Conservation (phyloP, 441 rosid genomes). For the Croton laevigatus region DNA sequence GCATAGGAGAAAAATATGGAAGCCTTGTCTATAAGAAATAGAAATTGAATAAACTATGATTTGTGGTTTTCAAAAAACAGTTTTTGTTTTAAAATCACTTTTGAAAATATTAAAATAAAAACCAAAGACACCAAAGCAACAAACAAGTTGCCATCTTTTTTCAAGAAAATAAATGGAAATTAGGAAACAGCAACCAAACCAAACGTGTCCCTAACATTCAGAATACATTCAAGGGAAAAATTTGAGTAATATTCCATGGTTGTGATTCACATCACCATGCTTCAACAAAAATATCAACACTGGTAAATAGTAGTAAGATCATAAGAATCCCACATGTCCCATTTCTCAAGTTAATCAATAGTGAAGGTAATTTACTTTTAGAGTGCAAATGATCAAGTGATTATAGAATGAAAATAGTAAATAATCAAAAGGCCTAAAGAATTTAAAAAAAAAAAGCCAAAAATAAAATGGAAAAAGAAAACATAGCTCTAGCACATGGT, state of each 20-base stretch:
- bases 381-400: background rate
- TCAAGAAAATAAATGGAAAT: too few species aligned
- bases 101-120: too few species aligned
- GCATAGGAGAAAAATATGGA: too few species aligned
- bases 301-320: too few species aligned
- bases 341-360: background rate
- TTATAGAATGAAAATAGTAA: background rate
- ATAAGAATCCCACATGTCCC: background rate
- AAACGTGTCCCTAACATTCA: too few species aligned
- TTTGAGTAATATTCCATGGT: background rate
- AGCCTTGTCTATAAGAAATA: too few species aligned
- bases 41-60: too few species aligned
- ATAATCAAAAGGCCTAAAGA: background rate
- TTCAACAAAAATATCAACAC: background rate
- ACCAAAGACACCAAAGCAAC: too few species aligned
- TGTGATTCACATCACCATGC: background rate
- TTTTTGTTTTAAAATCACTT: too few species aligned
- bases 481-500: background rate
- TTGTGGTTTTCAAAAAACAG: too few species aligned
- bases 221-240: background rate
- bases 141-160: too few species aligned
- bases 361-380: background rate
- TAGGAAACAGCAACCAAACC: too few species aligned
- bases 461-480: background rate
- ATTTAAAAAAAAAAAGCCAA: background rate